phyloP scores from a whole-genome alignment of 164 flowering plant species.

The Tetrastigma voinierianum region DNA sequence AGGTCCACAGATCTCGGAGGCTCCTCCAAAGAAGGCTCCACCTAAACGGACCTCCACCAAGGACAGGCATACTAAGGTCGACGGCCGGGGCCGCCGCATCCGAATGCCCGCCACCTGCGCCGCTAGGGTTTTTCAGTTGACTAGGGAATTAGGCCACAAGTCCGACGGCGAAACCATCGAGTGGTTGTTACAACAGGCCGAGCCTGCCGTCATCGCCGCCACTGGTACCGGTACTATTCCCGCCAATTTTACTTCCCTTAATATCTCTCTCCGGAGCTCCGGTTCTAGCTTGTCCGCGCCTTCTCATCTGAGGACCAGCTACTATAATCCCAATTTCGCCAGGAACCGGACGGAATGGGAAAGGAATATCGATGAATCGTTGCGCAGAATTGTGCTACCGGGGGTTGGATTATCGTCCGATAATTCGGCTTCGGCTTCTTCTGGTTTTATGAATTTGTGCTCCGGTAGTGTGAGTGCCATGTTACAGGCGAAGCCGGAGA shows the following conservation, averaged over 20 bases:
- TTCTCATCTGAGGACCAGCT: constrained; percentile 39
- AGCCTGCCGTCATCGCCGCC: constrained; percentile 82
- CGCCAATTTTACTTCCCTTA: constrained; percentile 71
- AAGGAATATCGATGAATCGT: constrained; percentile 17
- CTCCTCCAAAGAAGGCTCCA: constrained; percentile 40
- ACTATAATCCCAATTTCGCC: constrained; percentile 32
- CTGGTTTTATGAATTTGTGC: constrained; percentile 5
- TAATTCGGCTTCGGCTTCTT: not conserved
- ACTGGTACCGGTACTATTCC: constrained; percentile 90
- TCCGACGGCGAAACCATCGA: constrained; percentile 83
- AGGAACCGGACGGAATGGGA: constrained; percentile 43
- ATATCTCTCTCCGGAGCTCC: constrained; percentile 68
- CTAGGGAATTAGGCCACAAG: constrained; percentile 71
- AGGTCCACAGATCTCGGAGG: not conserved
- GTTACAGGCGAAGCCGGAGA: constrained; percentile 27
- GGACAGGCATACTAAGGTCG: constrained; percentile 82
- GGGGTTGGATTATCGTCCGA: constrained; percentile 26
- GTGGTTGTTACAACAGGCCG: constrained; percentile 85
- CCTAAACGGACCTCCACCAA: constrained; percentile 66
- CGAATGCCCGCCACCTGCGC: constrained; percentile 89
- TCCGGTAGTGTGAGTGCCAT: constrained; percentile 9
- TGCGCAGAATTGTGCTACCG: constrained; percentile 30
- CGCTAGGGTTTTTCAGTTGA: constrained; percentile 79
- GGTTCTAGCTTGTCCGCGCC: constrained; percentile 59
- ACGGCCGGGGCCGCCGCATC: constrained; percentile 81